These are phyloP conservation scores for Aspergillus nidulans DNA, from an alignment of 495 filamentous ascomycete species.

Conservation along the genomic window DNA sequence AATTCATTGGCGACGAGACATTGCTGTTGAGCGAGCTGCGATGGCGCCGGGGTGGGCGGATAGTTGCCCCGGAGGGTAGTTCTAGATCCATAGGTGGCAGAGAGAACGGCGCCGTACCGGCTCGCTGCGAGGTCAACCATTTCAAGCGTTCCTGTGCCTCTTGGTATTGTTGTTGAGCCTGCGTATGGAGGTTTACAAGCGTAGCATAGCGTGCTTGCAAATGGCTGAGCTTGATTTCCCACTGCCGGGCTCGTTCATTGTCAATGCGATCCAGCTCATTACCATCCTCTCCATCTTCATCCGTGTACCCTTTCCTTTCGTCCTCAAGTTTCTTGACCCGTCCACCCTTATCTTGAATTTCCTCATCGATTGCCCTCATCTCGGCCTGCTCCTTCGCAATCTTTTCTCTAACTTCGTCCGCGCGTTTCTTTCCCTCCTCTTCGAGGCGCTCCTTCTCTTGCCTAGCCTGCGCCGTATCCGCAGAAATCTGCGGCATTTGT, in stretches of 20 bases:
- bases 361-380: slow-evolving; percentile 58
- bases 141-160: slow-evolving; percentile 49
- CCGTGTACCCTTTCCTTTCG: slow-evolving; percentile 45
- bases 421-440: slow-evolving; percentile 39
- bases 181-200: slow-evolving; percentile 44
- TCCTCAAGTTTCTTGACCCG: slow-evolving; percentile 62
- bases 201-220: slow-evolving; percentile 51
- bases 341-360: slow-evolving; percentile 56
- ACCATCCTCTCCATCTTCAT: slow-evolving; percentile 46
- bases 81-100: slow-evolving; percentile 42
- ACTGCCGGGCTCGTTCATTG: slow-evolving; percentile 53
- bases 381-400: slow-evolving; percentile 48
- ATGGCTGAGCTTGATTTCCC: slow-evolving; percentile 44
- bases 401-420: slow-evolving; percentile 47
- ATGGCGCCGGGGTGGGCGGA: slow-evolving; percentile 46
- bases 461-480: slow-evolving; percentile 43
- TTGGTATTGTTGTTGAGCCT: slow-evolving; percentile 48
- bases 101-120: slow-evolving; percentile 41
- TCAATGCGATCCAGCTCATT: slow-evolving; percentile 49
- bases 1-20: slow-evolving; percentile 43
- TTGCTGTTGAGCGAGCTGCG: slow-evolving; percentile 47
- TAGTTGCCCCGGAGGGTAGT: slow-evolving; percentile 34
- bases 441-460: slow-evolving; percentile 44
- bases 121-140: slow-evolving; percentile 44
- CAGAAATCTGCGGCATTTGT: slow-evolving; percentile 46